Evolutionary conservation across 2,329 filamentous ascomycete species (phyloP).

Genomic region (Fusarium foetens): DNA sequence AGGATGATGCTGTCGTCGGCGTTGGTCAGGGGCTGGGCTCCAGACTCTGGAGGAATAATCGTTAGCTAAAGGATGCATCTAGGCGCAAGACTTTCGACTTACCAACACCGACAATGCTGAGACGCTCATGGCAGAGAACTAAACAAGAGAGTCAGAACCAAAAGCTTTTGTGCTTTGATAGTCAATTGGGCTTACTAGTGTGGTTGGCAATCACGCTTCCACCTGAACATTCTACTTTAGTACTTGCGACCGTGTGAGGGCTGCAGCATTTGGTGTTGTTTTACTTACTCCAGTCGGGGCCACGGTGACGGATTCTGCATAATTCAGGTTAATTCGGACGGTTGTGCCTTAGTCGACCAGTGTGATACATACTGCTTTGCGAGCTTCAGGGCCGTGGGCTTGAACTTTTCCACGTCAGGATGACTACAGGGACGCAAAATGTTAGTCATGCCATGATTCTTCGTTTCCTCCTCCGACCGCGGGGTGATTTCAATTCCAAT

Average conservation of each 20-base stretch:
- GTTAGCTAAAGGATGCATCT: conserved; percentile 33
- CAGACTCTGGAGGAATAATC: conserved; percentile 72
- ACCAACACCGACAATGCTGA: conserved; percentile 98
- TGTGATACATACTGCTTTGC: conserved; percentile 80
- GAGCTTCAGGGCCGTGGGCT: conserved; percentile 91
- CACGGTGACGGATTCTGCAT: conserved; percentile 87
- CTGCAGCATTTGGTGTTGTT: not conserved
- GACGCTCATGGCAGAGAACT: conserved; percentile 96
- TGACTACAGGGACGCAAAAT: conserved; percentile 63
- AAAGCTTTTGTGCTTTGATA: not conserved
- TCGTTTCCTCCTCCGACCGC: conserved; percentile 40
- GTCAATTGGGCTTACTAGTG: conserved; percentile 74
- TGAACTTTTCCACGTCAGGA: conserved; percentile 95
- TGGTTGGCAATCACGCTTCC: conserved; percentile 90
- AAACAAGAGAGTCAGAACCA: conserved; percentile 46
- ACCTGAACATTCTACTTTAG: conserved; percentile 62
- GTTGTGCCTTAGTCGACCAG: not conserved
- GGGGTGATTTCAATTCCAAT: conserved; percentile 43
- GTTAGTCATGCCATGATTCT: conserved; percentile 42
- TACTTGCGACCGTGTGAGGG: conserved; percentile 36
- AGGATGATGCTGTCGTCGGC: conserved; percentile 88
- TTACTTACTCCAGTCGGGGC: conserved; percentile 96
- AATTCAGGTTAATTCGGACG: conserved; percentile 28
- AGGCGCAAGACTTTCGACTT: conserved; percentile 51
- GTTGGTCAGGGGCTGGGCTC: conserved; percentile 94